Evolutionary conservation across 2,329 filamentous ascomycete species (phyloP).

Genomic region (Kalaharituber pfeilii): DNA sequence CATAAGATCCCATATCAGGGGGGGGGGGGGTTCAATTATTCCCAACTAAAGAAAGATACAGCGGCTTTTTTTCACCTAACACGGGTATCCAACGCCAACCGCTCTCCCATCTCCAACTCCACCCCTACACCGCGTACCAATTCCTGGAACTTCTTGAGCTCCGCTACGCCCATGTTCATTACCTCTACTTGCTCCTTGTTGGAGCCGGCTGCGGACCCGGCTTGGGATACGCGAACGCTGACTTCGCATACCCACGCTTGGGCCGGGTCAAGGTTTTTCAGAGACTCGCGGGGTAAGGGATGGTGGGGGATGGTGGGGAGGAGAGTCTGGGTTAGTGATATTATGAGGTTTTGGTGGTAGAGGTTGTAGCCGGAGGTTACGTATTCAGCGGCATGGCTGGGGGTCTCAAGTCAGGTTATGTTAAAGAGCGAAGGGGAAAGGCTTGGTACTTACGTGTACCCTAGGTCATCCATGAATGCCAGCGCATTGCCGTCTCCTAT

Average conservation of each 20-base stretch:
- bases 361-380: conserved; percentile 1
- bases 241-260: neutral
- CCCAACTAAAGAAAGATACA: too few relatives aligned
- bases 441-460: conserved; percentile 3
- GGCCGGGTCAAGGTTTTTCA: neutral
- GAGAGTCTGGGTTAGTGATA: neutral
- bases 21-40: too few relatives aligned
- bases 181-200: neutral
- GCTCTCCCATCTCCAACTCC: neutral
- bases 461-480: conserved; percentile 10
- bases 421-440: neutral
- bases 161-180: neutral
- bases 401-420: neutral
- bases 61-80: too few relatives aligned
- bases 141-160: neutral
- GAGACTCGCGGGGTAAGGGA: neutral
- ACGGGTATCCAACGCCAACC: neutral
- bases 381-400: neutral
- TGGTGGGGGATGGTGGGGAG: neutral
- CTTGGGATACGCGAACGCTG: neutral
- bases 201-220: neutral
- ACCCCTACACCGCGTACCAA: neutral
- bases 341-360: neutral
- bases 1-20: too few relatives aligned
- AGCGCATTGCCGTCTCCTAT: conserved; percentile 5